phyloP scores from a whole-genome alignment of 371 early-diverging fungal species.

The Capniomyces stellatus region DNA sequence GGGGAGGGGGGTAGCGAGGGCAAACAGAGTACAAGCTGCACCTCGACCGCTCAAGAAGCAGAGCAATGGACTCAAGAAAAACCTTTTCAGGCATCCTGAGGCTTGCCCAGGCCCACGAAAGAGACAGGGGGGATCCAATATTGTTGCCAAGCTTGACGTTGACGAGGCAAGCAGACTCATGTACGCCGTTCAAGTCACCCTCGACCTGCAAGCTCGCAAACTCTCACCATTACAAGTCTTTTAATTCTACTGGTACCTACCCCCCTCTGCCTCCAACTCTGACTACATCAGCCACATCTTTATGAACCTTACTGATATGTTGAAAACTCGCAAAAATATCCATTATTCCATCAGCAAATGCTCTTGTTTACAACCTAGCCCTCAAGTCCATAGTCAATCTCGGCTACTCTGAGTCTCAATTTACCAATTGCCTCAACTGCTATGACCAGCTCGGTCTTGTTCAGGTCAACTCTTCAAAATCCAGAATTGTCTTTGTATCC shows the following conservation, averaged over 20 bases:
- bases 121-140: slow-evolving; percentile 61
- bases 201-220: slow-evolving; percentile 14
- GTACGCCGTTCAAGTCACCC: slow-evolving; percentile 55
- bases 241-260: slow-evolving; percentile 26
- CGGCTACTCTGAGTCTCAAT: slow-evolving; percentile 57
- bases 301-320: slow-evolving; percentile 42
- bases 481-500: slow-evolving; percentile 36
- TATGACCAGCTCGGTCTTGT: slow-evolving; percentile 58
- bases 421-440: slow-evolving; percentile 42
- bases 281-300: slow-evolving; percentile 41
- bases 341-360: slow-evolving; percentile 19
- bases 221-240: slow-evolving; percentile 19
- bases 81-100: slow-evolving; percentile 84
- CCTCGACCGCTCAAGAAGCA: slow-evolving; percentile 19
- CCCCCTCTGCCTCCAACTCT: slow-evolving; percentile 15
- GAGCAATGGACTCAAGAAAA: slow-evolving; percentile 20
- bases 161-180: slow-evolving; percentile 89
- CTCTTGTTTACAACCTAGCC: slow-evolving; percentile 29
- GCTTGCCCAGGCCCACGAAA: slow-evolving; percentile 75
- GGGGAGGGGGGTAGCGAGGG: slow-evolving; percentile 20
- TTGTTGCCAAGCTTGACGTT: slow-evolving; percentile 71
- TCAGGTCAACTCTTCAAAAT: slow-evolving; percentile 43
- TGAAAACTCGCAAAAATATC: slow-evolving; percentile 17
- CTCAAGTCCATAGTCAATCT: slow-evolving; percentile 48
- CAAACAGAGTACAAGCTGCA: slow-evolving; percentile 54